Evolutionary conservation across 2,329 filamentous ascomycete genomes (phyloP).

Genomic region (Alternaria viburni): DNA sequence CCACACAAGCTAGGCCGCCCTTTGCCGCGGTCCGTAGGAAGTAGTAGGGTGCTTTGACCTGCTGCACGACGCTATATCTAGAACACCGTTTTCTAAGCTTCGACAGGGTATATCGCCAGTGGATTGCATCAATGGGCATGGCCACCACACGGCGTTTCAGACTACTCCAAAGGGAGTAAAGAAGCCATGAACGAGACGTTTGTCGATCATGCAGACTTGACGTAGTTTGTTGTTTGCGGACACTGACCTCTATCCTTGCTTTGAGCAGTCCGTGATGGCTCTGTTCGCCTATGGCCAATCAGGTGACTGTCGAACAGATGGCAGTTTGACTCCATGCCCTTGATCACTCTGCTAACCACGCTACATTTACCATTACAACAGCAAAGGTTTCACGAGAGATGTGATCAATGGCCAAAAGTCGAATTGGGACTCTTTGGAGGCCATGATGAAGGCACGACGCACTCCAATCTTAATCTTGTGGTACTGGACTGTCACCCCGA

Average conservation of each 20-base stretch:
- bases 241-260: constrained; percentile 47
- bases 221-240: constrained; percentile 41
- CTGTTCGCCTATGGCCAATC: constrained; percentile 49
- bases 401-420: constrained; percentile 43
- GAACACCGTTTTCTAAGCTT: constrained; percentile 32
- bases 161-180: constrained; percentile 31
- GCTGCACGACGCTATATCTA: constrained; percentile 42
- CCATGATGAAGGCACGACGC: constrained; percentile 31
- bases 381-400: constrained; percentile 30
- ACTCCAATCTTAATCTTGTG: constrained; percentile 43
- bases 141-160: constrained; percentile 43
- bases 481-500: constrained; percentile 37
- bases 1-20: constrained; percentile 41
- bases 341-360: constrained; percentile 48
- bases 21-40: constrained; percentile 38
- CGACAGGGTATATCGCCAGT: constrained; percentile 36
- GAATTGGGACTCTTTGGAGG: constrained; percentile 33
- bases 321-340: constrained; percentile 42
- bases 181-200: constrained; percentile 42
- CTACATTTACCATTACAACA: constrained; percentile 43
- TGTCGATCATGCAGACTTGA: constrained; percentile 39
- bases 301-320: constrained; percentile 39
- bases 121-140: constrained; percentile 44
- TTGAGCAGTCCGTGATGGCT: constrained; percentile 43
- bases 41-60: constrained; percentile 36